Evolutionary conservation across 1,284 basidiomycete species (phyloP).

Genomic region (Cystobasidiaceae sp.): DNA sequence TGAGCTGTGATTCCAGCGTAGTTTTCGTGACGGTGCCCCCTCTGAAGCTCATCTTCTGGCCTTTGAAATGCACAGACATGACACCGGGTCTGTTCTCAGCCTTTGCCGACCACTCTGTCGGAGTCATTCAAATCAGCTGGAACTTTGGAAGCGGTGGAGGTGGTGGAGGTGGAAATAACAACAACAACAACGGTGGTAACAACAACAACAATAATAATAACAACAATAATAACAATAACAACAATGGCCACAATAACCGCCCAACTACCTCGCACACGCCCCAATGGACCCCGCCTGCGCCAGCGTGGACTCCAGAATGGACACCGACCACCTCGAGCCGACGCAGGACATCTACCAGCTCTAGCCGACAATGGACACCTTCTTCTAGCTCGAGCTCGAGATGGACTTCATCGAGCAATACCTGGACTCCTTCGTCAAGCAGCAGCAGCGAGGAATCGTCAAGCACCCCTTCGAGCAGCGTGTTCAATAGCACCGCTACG

Average conservation of each 20-base stretch:
- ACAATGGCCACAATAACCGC: not conserved
- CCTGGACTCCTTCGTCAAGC: slow-evolving; percentile 17
- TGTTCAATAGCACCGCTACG: not conserved
- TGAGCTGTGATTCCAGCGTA: not conserved
- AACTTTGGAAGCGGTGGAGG: not conserved
- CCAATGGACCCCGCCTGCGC: not conserved
- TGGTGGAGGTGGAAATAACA: not conserved
- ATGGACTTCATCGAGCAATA: not conserved
- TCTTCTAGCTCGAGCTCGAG: slow-evolving; percentile 1
- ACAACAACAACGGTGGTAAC: slow-evolving; percentile 5
- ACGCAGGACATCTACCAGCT: not conserved
- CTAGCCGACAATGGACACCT: slow-evolving; percentile 6
- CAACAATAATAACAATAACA: not conserved
- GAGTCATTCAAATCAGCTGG: slow-evolving; percentile 10
- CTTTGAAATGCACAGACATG: not conserved
- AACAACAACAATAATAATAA: slow-evolving; percentile 6
- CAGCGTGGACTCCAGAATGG: not conserved
- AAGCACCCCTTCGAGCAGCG: not conserved
- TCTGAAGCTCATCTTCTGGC: not conserved
- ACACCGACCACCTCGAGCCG: not conserved
- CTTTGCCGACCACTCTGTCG: slow-evolving; percentile 10
- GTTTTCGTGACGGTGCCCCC: no score
- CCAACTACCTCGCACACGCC: not conserved
- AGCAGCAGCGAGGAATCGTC: no score
- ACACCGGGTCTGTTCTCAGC: slow-evolving; percentile 10